Conservation (phyloP, 2,329 filamentous ascomycete species). For the Sporothrix mexicana region DNA sequence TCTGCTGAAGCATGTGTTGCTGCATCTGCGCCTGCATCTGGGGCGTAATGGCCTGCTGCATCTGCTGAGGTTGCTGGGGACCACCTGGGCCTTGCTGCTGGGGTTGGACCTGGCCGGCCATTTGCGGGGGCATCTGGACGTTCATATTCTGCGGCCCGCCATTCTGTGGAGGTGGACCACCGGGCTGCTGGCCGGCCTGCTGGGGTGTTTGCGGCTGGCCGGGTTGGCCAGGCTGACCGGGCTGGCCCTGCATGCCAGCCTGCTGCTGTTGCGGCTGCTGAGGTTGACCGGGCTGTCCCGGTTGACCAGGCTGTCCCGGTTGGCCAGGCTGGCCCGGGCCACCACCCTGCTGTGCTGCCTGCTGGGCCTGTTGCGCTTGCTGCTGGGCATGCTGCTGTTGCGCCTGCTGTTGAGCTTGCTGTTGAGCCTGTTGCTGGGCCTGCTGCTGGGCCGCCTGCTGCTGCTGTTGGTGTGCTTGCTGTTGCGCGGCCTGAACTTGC, state of each 20-base stretch:
- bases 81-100: constrained; percentile 45
- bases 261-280: constrained; percentile 31
- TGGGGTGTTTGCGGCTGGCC: constrained; percentile 41
- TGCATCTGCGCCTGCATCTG: constrained; percentile 47
- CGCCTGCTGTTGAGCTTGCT: constrained; percentile 42
- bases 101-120: constrained; percentile 44
- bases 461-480: constrained; percentile 35
- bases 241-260: constrained; percentile 40
- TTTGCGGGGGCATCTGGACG: constrained; percentile 42
- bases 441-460: constrained; percentile 37
- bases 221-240: constrained; percentile 22
- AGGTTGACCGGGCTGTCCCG: constrained; percentile 22
- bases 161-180: constrained; percentile 40
- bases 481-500: constrained; percentile 43
- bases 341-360: constrained; percentile 55
- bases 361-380: constrained; percentile 43
- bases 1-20: constrained; percentile 50
- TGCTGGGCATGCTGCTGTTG: constrained; percentile 49
- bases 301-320: constrained; percentile 11
- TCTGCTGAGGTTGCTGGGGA: constrained; percentile 24
- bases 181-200: constrained; percentile 46
- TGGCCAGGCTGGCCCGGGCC: constrained; percentile 48
- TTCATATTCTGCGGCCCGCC: constrained; percentile 40
- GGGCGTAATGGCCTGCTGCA: constrained; percentile 50
- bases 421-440: constrained; percentile 47